These are phyloP conservation scores for Ascochyta pisi DNA, from an alignment of 2,329 filamentous ascomycete species.

Conservation along the genomic window DNA sequence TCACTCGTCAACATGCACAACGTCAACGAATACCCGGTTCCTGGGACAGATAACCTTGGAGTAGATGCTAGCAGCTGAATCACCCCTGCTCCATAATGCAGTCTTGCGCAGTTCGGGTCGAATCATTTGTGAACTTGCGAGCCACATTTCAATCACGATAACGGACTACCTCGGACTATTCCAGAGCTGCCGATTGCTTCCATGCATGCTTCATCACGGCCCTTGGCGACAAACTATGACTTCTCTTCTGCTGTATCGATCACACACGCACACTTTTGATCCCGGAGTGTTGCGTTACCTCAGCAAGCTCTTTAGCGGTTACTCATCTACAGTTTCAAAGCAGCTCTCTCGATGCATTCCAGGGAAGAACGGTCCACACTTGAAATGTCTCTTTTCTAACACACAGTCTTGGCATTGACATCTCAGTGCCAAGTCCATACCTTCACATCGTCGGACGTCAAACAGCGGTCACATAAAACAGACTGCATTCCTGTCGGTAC, in stretches of 20 bases:
- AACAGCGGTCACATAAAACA: neutral
- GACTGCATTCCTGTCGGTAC: neutral
- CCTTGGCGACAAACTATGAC: neutral
- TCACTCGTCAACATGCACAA: constrained; percentile 1
- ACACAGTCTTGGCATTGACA: too few species aligned
- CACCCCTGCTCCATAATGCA: constrained; percentile 6
- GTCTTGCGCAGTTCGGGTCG: constrained; percentile 3
- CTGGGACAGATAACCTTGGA: constrained; percentile 8
- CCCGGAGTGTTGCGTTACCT: constrained; percentile 1
- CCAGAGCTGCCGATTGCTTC: neutral
- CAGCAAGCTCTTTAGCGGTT: neutral
- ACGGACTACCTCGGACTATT: constrained; percentile 18
- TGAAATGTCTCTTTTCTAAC: neutral
- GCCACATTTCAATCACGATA: constrained; percentile 11
- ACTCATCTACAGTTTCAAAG: neutral
- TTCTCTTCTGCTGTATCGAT: neutral
- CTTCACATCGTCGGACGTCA: neutral
- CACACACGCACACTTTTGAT: neutral
- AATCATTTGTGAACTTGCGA: constrained; percentile 1
- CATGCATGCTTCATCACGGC: constrained; percentile 1
- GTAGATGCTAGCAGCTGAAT: neutral
- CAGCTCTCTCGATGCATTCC: neutral
- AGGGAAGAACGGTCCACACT: neutral
- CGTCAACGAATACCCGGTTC: constrained; percentile 13
- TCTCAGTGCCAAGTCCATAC: neutral